Base-by-base conservation (phyloP, 2,329 filamentous ascomycete genomes). In the Coniochaeta ligniaria region DNA sequence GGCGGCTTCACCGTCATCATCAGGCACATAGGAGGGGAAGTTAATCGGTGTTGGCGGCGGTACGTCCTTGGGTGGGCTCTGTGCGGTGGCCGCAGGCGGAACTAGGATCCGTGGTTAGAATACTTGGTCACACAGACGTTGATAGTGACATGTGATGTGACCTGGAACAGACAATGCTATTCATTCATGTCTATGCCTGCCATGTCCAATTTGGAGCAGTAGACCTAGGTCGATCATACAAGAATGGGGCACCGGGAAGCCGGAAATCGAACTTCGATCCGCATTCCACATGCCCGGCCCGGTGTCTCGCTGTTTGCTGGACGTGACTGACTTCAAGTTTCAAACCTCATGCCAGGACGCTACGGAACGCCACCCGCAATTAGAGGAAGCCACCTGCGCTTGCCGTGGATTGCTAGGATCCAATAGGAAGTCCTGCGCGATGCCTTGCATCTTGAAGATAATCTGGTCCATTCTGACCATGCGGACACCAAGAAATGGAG, bases 31-130 rank as follows among this genome's bases (percentile, higher is more conserved):
- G 54, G 69, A 70, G 59, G 84, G 83, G 50, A 86, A 75, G 64
- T 72, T 75, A 64, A 86, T 69, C 22, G 82, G 80, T 8, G 83
- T 86, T 52, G 83, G 77, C 43, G 80, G 76, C n/a, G 83, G 83
- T 14, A 85, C 76, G 62, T 85, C 76, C 66, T 80, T 78, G 22
- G 80, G 79, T 22, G 72, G 69, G 52, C 66, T 69, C 58, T 68
- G 68, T 20, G 67, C 50, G 16, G 63, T 31, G 16, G 62, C 57
- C 38, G 66, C 59, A 24, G 63, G 54, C 54, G 63, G 61, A 28
- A 65, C 66, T 68, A 62, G 22, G 16, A 26, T 17, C 26, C 9
- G 14, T 31, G 24, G 24, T 52, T 31, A 52, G 47, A 26, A 52
- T n/a, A 31, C 47, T n/a, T 16, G 20, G 47, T 52, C 17, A 52